phyloP scores from a whole-genome alignment of 1,139 yeast species.

The Yamadazyma songkhlaensis region DNA sequence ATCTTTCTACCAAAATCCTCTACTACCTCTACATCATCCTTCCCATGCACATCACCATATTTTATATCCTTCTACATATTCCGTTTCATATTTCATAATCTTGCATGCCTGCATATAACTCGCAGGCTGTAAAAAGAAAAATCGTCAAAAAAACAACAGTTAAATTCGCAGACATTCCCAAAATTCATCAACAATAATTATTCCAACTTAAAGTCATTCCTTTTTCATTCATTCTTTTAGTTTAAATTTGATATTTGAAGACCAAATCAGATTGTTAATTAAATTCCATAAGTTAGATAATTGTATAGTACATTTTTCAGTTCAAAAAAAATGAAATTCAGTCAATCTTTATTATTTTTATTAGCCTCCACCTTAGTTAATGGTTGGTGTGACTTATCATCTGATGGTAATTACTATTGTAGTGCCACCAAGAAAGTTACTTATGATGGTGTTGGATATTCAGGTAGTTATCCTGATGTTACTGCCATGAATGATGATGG shows the following conservation, averaged over 20 bases:
- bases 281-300: too few species aligned
- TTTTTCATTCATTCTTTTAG: constrained; percentile 1
- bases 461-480: constrained; percentile 63
- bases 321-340: constrained; percentile 15
- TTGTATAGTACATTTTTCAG: too few species aligned
- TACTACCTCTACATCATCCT: too few species aligned
- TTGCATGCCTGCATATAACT: constrained; percentile 1
- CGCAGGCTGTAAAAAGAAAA: constrained; percentile 1
- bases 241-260: too few species aligned
- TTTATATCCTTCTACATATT: not conserved
- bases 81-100: not conserved
- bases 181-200: not conserved
- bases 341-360: constrained; percentile 18
- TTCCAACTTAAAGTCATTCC: constrained; percentile 4
- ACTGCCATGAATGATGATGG: constrained; percentile 49
- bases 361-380: constrained; percentile 21
- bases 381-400: constrained; percentile 24
- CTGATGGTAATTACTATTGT: constrained; percentile 83
- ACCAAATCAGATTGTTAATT: too few species aligned
- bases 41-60: too few species aligned
- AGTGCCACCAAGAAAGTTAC: constrained; percentile 61
- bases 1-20: not conserved
- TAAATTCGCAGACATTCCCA: not conserved
- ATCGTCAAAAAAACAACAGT: constrained; percentile 3
- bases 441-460: constrained; percentile 66